Conservation (phyloP, 371 early-diverging fungal genomes). For the Rhizopus arrhizus region DNA sequence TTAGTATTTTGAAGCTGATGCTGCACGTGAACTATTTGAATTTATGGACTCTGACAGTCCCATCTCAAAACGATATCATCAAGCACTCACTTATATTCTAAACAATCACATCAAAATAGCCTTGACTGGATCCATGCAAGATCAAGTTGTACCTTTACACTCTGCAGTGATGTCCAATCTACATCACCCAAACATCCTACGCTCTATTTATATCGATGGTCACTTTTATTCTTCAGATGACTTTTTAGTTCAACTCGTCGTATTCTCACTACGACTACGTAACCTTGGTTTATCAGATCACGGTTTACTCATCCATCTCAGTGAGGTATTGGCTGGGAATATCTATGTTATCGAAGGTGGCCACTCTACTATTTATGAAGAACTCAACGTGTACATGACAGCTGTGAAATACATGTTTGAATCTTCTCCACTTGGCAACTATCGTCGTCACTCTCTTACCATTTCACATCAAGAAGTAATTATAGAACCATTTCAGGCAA, state of each 20-base stretch:
- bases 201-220: slow-evolving; percentile 89
- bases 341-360: slow-evolving; percentile 87
- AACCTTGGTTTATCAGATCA: slow-evolving; percentile 87
- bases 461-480: slow-evolving; percentile 15
- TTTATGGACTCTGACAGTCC: slow-evolving; percentile 80
- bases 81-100: slow-evolving; percentile 69
- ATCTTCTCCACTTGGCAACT: slow-evolving; percentile 39
- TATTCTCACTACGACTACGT: slow-evolving; percentile 80
- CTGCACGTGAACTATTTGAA: slow-evolving; percentile 91
- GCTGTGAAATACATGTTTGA: slow-evolving; percentile 49
- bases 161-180: slow-evolving; percentile 90
- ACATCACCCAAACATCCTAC: slow-evolving; percentile 85
- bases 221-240: slow-evolving; percentile 76
- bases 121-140: slow-evolving; percentile 82
- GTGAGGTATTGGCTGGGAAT: slow-evolving; percentile 87
- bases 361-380: slow-evolving; percentile 94
- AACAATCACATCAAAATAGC: slow-evolving; percentile 71
- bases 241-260: slow-evolving; percentile 84
- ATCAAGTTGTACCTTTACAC: slow-evolving; percentile 96
- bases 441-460: slow-evolving; percentile 2
- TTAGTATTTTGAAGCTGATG: slow-evolving; percentile 87
- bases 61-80: slow-evolving; percentile 72
- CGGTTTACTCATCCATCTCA: slow-evolving; percentile 80
- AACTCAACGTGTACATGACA: slow-evolving; percentile 80
- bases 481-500: slow-evolving; percentile 53